Evolutionary conservation across 2,329 filamentous ascomycete genomes (phyloP).

Genomic region (Alternaria ventricosa): DNA sequence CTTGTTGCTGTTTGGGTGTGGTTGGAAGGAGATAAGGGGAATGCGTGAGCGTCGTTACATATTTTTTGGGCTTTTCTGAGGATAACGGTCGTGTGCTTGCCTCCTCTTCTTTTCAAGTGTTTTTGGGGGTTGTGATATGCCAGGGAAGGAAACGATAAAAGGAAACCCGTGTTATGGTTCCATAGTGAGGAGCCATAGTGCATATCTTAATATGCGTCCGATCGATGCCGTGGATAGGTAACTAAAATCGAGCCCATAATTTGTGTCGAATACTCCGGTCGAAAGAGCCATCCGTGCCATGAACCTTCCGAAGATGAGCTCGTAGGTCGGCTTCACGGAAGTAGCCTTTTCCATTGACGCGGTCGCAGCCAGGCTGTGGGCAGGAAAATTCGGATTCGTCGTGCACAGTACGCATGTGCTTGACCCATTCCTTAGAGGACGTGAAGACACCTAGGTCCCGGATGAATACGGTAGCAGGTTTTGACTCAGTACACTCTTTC

Average conservation of each 20-base stretch:
- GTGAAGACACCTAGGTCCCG: accelerated
- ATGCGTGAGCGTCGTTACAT: background rate
- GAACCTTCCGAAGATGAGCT: background rate
- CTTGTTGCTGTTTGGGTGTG: background rate
- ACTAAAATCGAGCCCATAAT: too few species aligned
- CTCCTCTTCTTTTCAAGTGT: background rate
- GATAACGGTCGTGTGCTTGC: background rate
- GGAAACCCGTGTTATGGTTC: too few species aligned
- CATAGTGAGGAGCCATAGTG: too few species aligned
- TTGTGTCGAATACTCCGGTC: accelerated
- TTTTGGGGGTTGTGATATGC: background rate
- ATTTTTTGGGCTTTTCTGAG: background rate
- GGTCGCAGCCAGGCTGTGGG: background rate
- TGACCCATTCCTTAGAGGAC: background rate
- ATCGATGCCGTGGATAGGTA: too few species aligned
- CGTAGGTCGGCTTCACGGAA: background rate
- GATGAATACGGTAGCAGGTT: accelerated
- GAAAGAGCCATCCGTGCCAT: background rate
- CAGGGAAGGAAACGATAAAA: background rate
- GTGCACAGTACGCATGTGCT: background rate
- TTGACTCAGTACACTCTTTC: accelerated
- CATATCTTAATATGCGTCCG: too few species aligned
- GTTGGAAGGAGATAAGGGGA: background rate
- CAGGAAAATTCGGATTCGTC: background rate
- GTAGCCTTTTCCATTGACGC: background rate